Base-by-base conservation (phyloP, 2,329 filamentous ascomycete genomes). In the Teratosphaeria epicoccoides region DNA sequence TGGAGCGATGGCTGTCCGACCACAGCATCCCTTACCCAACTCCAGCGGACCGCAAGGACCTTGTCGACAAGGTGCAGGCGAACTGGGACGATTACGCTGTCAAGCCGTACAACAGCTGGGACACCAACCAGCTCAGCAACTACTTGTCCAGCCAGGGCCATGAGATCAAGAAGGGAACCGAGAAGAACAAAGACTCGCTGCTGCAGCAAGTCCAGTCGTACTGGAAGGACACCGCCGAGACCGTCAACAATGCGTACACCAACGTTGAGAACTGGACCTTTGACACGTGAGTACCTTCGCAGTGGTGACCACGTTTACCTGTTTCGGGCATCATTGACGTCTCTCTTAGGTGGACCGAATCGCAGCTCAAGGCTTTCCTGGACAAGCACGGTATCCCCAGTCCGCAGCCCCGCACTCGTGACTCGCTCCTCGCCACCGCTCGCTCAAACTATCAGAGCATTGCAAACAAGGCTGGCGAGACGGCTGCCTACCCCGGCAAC, bases 1-100 rank as follows among this genome's bases (percentile, higher is more conserved):
- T 98, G 25, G 91, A 98, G 75, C 82, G 90, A 64, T 98, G 93
- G 93, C 82, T 98, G 47, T 87, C 87, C 25, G 93, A 98, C 68
- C 80, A 97, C 73, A 82, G 90, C 68, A 78, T 98, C 52, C 88
- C 91, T 9, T 89, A 96, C 69, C 89, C 93, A n/a, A 84, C 82
- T 10, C 82, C 90, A 10, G 83, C 91, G 47, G 89, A 96, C 71
- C 88, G 93, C 65, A 95, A 93, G 72, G 88, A 95, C 60, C 83
- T 98, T n/a, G 87, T 95, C 72, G 83, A 83, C 56, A 74, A 94
- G n/a, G 85, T 97, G 58, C 84, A 88, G 72, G 79, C 83, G 64
- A 90, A 95, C 74, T 98, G 93, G 93, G 82, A 95, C 46, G 71
- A 78, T 60, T 83, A 87, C 59, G 79, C 93, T 37, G 79, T 84